A percentile compares a stretch with the other conserved stretches of the same genome.
phyloP scores from a whole-genome alignment of 2,329 filamentous ascomycete species.

The Claviceps sp. region DNA sequence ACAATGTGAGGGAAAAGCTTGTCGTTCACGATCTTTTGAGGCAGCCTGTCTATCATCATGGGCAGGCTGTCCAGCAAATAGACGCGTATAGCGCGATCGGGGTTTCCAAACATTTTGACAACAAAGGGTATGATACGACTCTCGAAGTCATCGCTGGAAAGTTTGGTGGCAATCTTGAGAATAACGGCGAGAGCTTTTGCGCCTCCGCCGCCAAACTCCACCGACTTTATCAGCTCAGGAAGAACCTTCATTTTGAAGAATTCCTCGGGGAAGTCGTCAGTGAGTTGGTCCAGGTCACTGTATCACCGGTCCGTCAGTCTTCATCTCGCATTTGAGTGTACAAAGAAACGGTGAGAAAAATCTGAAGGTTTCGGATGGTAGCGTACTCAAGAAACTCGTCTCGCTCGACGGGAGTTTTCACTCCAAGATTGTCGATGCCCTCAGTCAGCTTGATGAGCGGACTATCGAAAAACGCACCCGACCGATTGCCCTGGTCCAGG shows the following conservation, averaged over 20 bases:
- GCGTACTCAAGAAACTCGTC: constrained; percentile 66
- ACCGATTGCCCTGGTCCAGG: constrained; percentile 73
- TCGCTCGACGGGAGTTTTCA: constrained; percentile 74
- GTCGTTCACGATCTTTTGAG: constrained; percentile 83
- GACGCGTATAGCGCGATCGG: constrained; percentile 82
- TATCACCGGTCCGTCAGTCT: constrained; percentile 16
- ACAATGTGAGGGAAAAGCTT: constrained; percentile 95
- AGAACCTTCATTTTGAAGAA: constrained; percentile 97
- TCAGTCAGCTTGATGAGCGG: constrained; percentile 85
- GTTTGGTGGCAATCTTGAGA: constrained; percentile 79
- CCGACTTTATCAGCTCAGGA: constrained; percentile 90
- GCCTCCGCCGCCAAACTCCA: constrained; percentile 95
- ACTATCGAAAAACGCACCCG: constrained; percentile 82
- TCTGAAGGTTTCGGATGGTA: too few species aligned
- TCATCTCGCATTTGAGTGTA: constrained; percentile 10
- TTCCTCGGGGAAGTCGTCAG: constrained; percentile 91
- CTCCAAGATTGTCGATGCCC: constrained; percentile 79
- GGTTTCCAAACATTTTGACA: constrained; percentile 76
- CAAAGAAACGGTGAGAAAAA: constrained; percentile 12
- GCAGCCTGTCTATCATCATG: constrained; percentile 78
- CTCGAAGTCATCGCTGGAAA: constrained; percentile 84
- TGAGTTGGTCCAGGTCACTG: constrained; percentile 67
- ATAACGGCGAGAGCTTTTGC: constrained; percentile 81
- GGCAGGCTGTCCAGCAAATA: constrained; percentile 81
- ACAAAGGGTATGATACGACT: constrained; percentile 72